Base-by-base conservation (phyloP, 768 basidiomycete genomes). In the Russula lepida region DNA sequence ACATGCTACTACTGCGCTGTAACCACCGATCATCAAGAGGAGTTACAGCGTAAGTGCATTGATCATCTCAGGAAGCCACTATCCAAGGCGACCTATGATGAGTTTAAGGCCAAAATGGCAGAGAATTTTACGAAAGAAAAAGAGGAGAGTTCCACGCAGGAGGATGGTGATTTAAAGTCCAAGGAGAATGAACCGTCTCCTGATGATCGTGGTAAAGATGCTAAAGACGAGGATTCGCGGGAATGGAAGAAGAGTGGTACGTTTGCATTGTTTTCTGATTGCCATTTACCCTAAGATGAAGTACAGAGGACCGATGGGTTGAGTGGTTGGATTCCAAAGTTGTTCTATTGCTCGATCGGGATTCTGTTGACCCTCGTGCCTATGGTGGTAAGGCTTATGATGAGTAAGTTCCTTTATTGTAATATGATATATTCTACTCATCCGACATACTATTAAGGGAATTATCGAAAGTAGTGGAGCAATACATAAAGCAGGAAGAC, bases 1-100 rank as follows among this genome's bases (percentile, higher is more conserved):
- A 86, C 91, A 70, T 97, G 97, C 83, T 99, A 95, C 76, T 99
- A 99, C 77, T 99, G 97, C 80, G 86, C 88, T 68, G 85, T 92
- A 71, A 83, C 91, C 67, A 88, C 86, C 72, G 88, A 95, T 76
- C 93, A 93, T 77, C 75, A 89, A 73, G 97, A 99, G 76, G 93
- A 97, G 78, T 81, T 99, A 69, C 87, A 93, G 74, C 84, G 92
- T 71, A 92, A 93, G 77, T 98, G 95, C 80, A 78, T 97, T 68
- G 85, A 85, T 77, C 97, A 99, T 76, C 79, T 89, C 65, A 83
- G 95, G 74, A 87, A 85, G 72, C 83, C 89, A 43, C 69, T 86
- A 68, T 80, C 82, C 61, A 84, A 85, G 74, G 74, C 78, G 59
- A 68, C 79, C 63, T 75, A 81, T 68, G 84, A 86, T 67, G 85